These are phyloP conservation scores for Acephala macrosclerotiorum DNA, from an alignment of 2,329 filamentous ascomycete species.

Conservation along the genomic window DNA sequence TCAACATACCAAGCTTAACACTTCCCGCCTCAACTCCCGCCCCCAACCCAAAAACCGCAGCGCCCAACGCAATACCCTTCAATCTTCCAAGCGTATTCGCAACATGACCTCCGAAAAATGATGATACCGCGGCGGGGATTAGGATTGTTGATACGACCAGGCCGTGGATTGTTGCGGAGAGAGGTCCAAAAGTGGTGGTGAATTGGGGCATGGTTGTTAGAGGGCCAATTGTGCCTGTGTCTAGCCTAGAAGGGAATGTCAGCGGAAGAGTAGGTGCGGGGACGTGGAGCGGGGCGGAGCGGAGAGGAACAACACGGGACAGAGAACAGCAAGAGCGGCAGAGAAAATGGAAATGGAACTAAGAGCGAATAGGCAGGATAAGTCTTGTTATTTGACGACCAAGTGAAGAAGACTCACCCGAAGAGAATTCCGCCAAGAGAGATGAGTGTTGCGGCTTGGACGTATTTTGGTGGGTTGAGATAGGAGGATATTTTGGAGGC, in stretches of 20 bases:
- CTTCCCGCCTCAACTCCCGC: slow-evolving; percentile 59
- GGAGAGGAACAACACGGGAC: no score
- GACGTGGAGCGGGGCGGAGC: no score
- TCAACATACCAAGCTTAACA: slow-evolving; percentile 56
- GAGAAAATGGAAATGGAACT: neutral
- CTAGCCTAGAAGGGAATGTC: slow-evolving; percentile 42
- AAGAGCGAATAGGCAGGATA: no score
- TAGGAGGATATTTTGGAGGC: slow-evolving; percentile 9
- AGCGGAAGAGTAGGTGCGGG: neutral
- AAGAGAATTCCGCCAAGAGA: slow-evolving; percentile 40
- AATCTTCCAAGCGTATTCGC: slow-evolving; percentile 59
- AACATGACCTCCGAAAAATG: slow-evolving; percentile 63
- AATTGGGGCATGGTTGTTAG: slow-evolving; percentile 58
- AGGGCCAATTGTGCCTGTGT: slow-evolving; percentile 60
- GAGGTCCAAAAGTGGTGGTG: slow-evolving; percentile 52
- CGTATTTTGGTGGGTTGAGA: slow-evolving; percentile 38
- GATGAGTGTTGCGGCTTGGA: slow-evolving; percentile 37
- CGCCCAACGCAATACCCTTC: slow-evolving; percentile 55
- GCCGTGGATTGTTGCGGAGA: slow-evolving; percentile 59
- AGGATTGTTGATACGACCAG: slow-evolving; percentile 66
- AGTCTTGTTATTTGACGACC: no score
- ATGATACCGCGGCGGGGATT: slow-evolving; percentile 62
- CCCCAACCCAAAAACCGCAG: slow-evolving; percentile 59
- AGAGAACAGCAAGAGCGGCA: neutral
- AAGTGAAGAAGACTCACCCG: slow-evolving; percentile 34